phyloP scores from a whole-genome alignment of 176 grass and related monocot genomes.

The Poa pratensis region DNA sequence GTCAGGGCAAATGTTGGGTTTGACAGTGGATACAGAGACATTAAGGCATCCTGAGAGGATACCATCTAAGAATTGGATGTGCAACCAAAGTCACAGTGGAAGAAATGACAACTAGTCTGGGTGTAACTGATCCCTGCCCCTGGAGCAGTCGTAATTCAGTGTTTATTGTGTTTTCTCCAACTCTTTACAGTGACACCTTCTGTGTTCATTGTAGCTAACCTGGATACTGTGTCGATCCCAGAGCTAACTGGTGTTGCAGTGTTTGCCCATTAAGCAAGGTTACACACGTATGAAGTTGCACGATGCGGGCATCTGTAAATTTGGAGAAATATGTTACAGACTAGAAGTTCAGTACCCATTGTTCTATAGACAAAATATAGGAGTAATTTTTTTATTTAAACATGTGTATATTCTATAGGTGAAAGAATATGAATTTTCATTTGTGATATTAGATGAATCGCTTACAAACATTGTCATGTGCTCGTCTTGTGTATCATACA shows the following conservation, averaged over 20 bases:
- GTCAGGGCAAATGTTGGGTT: neutral
- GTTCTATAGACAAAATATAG: neutral
- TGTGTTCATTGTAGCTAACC: neutral
- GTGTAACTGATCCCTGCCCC: neutral
- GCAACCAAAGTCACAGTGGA: slow-evolving; percentile 4
- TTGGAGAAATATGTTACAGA: slow-evolving; percentile 10
- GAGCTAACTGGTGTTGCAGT: slow-evolving; percentile 1
- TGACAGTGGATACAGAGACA: slow-evolving; percentile 8
- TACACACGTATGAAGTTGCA: neutral
- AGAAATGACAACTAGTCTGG: slow-evolving; percentile 13
- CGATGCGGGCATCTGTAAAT: neutral
- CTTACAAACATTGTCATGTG: neutral
- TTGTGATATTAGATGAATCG: neutral
- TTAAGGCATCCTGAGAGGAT: neutral
- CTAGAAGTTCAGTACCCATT: neutral
- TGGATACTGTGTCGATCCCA: neutral
- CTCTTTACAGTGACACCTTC: neutral
- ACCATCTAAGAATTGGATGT: neutral
- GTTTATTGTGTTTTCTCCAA: neutral
- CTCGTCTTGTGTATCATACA: neutral
- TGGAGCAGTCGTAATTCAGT: neutral
- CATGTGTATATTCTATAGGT: neutral
- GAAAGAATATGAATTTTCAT: neutral
- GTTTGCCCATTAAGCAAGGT: neutral
- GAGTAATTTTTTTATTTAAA: neutral